phyloP scores from a whole-genome alignment of 208 protist species.

The Trypanosoma cruzi region DNA sequence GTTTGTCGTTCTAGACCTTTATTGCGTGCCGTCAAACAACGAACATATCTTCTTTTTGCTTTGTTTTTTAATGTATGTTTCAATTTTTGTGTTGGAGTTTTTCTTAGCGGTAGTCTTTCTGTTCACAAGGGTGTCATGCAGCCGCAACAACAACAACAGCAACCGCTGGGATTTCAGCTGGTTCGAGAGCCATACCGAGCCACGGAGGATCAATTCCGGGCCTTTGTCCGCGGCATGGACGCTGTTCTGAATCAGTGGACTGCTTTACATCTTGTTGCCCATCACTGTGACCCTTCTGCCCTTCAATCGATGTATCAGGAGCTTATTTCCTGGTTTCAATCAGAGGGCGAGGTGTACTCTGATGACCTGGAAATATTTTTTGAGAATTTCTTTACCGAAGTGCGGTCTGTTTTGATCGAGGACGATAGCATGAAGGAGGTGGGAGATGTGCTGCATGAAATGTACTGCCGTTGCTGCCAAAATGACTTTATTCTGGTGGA shows the following conservation, averaged over 20 bases:
- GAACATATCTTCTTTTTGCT: neutral
- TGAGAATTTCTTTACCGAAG: constrained; percentile 80
- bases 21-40: neutral
- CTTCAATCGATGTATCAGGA: constrained; percentile 60
- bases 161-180: constrained; percentile 27
- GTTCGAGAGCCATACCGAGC: constrained; percentile 44
- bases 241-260: constrained; percentile 90
- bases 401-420: constrained; percentile 72
- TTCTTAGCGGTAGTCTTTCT: too few species aligned
- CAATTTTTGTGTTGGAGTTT: neutral
- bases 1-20: neutral
- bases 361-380: constrained; percentile 90
- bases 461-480: constrained; percentile 85
- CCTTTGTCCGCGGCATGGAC: constrained; percentile 57
- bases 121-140: too few species aligned
- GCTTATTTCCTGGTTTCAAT: constrained; percentile 63
- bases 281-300: constrained; percentile 68
- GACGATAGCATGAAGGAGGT: constrained; percentile 91
- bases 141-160: constrained; percentile 24
- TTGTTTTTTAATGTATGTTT: constrained; percentile 1
- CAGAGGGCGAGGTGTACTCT: constrained; percentile 78
- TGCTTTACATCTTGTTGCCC: constrained; percentile 78
- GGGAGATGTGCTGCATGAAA: constrained; percentile 73
- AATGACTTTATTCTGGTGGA: constrained; percentile 68
- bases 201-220: constrained; percentile 62